These are phyloP conservation scores for Prosopis cineraria DNA, from an alignment of 306 rosid genomes.

Conservation along the genomic window DNA sequence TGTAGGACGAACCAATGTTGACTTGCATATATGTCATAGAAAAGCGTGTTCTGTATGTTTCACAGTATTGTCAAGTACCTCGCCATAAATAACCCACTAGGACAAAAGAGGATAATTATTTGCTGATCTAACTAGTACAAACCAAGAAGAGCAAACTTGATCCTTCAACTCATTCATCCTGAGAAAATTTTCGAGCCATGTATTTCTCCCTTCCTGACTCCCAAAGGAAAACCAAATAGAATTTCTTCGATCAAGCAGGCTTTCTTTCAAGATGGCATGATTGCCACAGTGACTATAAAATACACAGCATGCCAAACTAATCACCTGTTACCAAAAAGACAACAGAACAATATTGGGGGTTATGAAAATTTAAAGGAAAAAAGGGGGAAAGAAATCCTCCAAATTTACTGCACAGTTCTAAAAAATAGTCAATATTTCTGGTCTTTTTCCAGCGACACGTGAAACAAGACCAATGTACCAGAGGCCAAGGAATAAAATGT, in stretches of 20 bases:
- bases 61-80: constrained; percentile 54
- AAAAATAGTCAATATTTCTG: constrained; percentile 77
- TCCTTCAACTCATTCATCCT: constrained; percentile 87
- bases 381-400: constrained; percentile 17
- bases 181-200: constrained; percentile 82
- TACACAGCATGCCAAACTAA: constrained; percentile 97
- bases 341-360: constrained; percentile 37
- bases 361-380: constrained; percentile 16
- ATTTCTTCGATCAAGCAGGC: constrained; percentile 50
- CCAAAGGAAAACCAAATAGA: constrained; percentile 73
- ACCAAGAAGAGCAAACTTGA: constrained; percentile 97
- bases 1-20: neutral
- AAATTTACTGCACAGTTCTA: constrained; percentile 91
- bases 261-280: constrained; percentile 75
- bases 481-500: constrained; percentile 82
- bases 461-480: constrained; percentile 97
- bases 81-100: constrained; percentile 97
- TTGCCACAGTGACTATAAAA: constrained; percentile 99
- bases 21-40: neutral
- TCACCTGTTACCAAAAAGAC: constrained; percentile 61
- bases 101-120: constrained; percentile 97
- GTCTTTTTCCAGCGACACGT: constrained; percentile 96
- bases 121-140: constrained; percentile 97
- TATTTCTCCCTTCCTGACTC: constrained; percentile 79
- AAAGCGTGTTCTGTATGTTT: constrained; percentile 24